These are phyloP conservation scores for Clarireedia homoeocarpa DNA, from an alignment of 2,329 filamentous ascomycete genomes.

Conservation along the genomic window DNA sequence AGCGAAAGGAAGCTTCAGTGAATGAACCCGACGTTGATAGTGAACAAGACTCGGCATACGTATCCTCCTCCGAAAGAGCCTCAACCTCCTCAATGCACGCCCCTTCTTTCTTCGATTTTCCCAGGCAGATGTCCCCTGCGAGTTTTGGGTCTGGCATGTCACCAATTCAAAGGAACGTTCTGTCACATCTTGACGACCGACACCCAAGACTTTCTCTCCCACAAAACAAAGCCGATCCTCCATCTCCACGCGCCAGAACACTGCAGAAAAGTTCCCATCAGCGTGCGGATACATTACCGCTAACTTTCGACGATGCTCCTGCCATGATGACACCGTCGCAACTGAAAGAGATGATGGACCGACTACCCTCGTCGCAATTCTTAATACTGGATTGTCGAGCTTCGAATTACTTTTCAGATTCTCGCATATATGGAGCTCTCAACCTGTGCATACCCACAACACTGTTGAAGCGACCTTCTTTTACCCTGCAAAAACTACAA, in stretches of 20 bases:
- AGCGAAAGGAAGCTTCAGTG: slow-evolving; percentile 11
- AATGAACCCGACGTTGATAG: slow-evolving; percentile 35
- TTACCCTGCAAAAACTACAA: slow-evolving; percentile 78
- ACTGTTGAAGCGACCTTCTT: slow-evolving; percentile 80
- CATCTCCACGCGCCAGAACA: slow-evolving; percentile 28
- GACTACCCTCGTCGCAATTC: slow-evolving; percentile 30
- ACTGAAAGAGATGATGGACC: slow-evolving; percentile 49
- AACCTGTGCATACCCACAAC: slow-evolving; percentile 96
- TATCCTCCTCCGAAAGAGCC: slow-evolving; percentile 39
- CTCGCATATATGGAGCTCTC: slow-evolving; percentile 70
- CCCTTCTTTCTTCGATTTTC: slow-evolving; percentile 34
- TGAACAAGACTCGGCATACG: slow-evolving; percentile 45
- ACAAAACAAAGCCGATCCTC: slow-evolving; percentile 38
- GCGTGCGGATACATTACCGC: slow-evolving; percentile 47
- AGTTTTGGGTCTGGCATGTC: slow-evolving; percentile 30
- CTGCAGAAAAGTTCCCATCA: slow-evolving; percentile 17
- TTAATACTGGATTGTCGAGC: slow-evolving; percentile 81
- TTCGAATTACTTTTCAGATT: slow-evolving; percentile 69
- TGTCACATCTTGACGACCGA: slow-evolving; percentile 37
- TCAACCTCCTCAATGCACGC: slow-evolving; percentile 12
- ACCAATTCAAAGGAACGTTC: slow-evolving; percentile 17
- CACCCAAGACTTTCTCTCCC: slow-evolving; percentile 49
- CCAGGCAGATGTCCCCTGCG: slow-evolving; percentile 40
- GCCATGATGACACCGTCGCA: slow-evolving; percentile 46
- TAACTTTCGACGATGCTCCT: slow-evolving; percentile 39